These are phyloP conservation scores for Xylaria longipes DNA, from an alignment of 495 filamentous ascomycete species.

Conservation along the genomic window DNA sequence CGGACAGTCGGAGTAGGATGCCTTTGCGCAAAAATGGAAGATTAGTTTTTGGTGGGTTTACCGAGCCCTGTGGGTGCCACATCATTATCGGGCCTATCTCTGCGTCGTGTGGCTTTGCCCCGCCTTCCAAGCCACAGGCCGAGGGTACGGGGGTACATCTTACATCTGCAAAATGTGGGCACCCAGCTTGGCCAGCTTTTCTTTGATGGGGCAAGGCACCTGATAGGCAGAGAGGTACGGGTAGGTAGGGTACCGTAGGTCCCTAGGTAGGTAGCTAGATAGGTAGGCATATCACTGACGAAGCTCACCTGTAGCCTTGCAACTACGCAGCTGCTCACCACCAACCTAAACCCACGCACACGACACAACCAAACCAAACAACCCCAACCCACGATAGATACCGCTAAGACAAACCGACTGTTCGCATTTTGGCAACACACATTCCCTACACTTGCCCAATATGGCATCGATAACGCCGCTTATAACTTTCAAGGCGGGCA, in stretches of 20 bases:
- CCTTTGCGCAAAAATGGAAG: conserved; percentile 44
- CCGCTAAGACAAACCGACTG: background rate
- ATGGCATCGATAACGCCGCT: conserved; percentile 81
- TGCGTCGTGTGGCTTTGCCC: conserved; percentile 33
- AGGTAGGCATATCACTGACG: conserved; percentile 29
- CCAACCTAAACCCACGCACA: conserved; percentile 14
- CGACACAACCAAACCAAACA: too few relatives aligned
- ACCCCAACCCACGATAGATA: conserved; percentile 11
- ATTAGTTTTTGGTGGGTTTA: conserved; percentile 46
- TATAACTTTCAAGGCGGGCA: conserved; percentile 97
- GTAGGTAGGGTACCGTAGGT: background rate
- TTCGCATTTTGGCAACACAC: background rate
- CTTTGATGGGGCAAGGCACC: too few relatives aligned
- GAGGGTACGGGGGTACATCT: conserved; percentile 2
- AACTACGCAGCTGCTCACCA: conserved; percentile 7
- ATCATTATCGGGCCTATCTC: conserved; percentile 26
- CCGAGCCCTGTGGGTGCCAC: conserved; percentile 45
- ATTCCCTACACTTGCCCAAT: conserved; percentile 25
- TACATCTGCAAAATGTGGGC: background rate
- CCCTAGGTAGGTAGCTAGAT: background rate
- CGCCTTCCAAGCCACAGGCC: conserved; percentile 19
- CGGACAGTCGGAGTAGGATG: conserved; percentile 34
- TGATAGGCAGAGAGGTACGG: background rate
- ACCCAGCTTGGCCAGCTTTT: background rate
- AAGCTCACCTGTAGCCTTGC: conserved; percentile 43